phyloP scores from a whole-genome alignment of 805 yeast species.

The Sugiyamaella mastotermitis region DNA sequence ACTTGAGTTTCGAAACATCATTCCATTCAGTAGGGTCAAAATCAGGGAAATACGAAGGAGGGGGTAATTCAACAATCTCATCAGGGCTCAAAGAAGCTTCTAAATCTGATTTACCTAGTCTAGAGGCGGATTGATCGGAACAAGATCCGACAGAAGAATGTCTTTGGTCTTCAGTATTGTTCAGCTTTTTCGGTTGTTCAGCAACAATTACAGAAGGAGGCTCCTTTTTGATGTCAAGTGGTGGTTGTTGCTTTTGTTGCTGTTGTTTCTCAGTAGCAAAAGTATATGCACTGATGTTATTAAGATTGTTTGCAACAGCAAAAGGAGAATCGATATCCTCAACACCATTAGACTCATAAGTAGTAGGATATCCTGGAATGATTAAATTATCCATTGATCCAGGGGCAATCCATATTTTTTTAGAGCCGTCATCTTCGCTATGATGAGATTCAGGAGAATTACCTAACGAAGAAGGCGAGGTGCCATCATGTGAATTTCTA shows the following conservation, averaged over 20 bases:
- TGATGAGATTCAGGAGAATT: constrained; percentile 4
- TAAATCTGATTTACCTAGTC: neutral
- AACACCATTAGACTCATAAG: neutral
- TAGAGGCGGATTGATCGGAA: neutral
- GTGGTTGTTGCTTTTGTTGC: no score
- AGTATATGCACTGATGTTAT: no score
- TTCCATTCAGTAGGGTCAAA: constrained; percentile 17
- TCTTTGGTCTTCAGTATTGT: neutral
- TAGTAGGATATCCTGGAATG: neutral
- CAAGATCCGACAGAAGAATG: neutral
- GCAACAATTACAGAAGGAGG: no score
- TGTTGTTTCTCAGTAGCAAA: neutral
- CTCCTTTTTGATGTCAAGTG: no score
- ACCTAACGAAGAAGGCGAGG: constrained; percentile 5
- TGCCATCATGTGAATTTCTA: neutral
- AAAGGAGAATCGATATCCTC: neutral
- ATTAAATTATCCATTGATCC: neutral
- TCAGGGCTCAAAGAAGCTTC: neutral
- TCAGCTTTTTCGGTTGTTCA: neutral
- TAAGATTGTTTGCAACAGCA: neutral
- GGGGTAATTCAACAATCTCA: neutral
- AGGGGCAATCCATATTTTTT: neutral
- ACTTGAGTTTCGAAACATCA: constrained; percentile 8
- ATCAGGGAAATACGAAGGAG: constrained; percentile 9
- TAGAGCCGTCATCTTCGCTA: constrained; percentile 2